Base-by-base conservation (phyloP, 2,329 filamentous ascomycete genomes). In the Claviceps paspali region DNA sequence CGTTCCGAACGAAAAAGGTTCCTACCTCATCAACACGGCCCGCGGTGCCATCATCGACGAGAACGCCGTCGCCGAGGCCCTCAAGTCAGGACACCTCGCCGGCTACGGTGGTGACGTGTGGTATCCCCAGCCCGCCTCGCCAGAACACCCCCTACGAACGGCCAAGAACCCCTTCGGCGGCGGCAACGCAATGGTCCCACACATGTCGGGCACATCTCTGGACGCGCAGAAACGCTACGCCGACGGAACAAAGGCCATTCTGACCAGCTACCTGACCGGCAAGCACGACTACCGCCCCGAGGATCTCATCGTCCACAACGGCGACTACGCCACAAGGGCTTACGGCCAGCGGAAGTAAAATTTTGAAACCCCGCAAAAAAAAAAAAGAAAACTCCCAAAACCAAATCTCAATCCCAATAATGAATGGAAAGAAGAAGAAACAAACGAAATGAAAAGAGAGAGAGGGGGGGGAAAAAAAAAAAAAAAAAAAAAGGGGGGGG, bases 1-100 rank as follows among this genome's bases (percentile, higher is more conserved):
- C n/a, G n/a, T n/a, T n/a, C n/a, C n/a, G n/a, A n/a, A n/a, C n/a
- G n/a, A n/a, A n/a, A n/a, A 27, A 82, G 81, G 86, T 54, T 82
- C 86, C 29, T 96, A 91, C 84, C 82, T 98, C 58, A 69, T 98
- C 68, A 98, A 98, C 80, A 98, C 91, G 24, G 91, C 91, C 51
- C 91, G 91, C 61, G 91, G 91, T 54, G 91, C 91, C 63, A 98
- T 98, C 58, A 87, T 98, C 52, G 88, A 96, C 67, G 96, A 96
- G 77, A 88, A 96, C 67, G 91, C 96, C 51, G 91, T 98, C 40
- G 91, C 91, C 45, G 87, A 81, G 21, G 91, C 91, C 35, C 76
- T 98, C 60, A 85, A 88, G 71, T 75, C 71, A 24, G 91, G 91
- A 53, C 87, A 96, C 63, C 82, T 92, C 55, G 79, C 82, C 54